A percentile compares a stretch with the other conserved stretches of the same genome.
phyloP scores from a whole-genome alignment of 2,329 filamentous ascomycete species.

The Pseudogymnoascus sp. region DNA sequence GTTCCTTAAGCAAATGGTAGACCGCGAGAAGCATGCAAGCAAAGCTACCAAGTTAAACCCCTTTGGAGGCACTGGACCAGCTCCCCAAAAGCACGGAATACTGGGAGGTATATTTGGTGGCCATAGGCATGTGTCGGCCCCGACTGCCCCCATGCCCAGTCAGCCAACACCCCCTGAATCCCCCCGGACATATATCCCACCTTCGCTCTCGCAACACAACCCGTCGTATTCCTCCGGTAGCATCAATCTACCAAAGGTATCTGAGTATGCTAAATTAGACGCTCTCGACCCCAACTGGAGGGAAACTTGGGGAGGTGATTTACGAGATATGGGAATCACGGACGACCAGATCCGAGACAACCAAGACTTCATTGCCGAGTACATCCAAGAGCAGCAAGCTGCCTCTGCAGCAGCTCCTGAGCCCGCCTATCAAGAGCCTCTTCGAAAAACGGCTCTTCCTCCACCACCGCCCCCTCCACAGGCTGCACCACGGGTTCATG shows the following conservation, averaged over 20 bases:
- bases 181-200: conserved; percentile 37
- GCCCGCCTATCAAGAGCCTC: conserved; percentile 34
- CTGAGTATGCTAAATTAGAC: conserved; percentile 56
- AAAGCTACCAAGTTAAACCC: conserved; percentile 76
- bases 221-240: conserved; percentile 33
- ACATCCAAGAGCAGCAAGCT: conserved; percentile 51
- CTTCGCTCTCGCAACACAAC: conserved; percentile 31
- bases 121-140: conserved; percentile 52
- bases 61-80: conserved; percentile 49
- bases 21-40: conserved; percentile 90
- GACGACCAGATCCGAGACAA: conserved; percentile 62
- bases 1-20: conserved; percentile 96
- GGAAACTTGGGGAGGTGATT: conserved; percentile 57
- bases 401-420: conserved; percentile 27
- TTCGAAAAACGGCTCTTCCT: conserved; percentile 42
- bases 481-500: conserved; percentile 30
- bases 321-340: conserved; percentile 55
- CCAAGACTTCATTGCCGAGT: conserved; percentile 61
- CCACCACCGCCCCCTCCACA: conserved; percentile 55
- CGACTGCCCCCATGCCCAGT: conserved; percentile 24
- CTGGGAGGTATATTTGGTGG: conserved; percentile 55
- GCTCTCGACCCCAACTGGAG: conserved; percentile 59
- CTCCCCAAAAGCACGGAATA: conserved; percentile 36
- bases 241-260: conserved; percentile 39
- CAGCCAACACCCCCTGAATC: conserved; percentile 47